Percentiles rank a stretch among this genome's conserved stretches.
These are phyloP conservation scores for Solanum medicagineum DNA, from an alignment of 257 asterid species.

Conservation along the genomic window DNA sequence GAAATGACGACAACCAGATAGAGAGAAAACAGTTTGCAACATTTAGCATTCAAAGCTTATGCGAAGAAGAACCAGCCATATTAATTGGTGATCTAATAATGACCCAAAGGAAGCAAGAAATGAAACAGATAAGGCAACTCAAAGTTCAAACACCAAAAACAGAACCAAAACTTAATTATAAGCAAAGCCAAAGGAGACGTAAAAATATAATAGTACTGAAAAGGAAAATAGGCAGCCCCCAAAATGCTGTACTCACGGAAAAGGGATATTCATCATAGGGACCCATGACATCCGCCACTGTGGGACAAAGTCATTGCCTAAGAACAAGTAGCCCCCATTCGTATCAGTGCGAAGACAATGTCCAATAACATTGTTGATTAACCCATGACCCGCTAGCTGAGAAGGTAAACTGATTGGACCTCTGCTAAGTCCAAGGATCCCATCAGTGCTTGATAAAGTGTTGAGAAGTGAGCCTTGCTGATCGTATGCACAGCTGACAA, in stretches of 20 bases:
- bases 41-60: neutral
- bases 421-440: constrained; percentile 66
- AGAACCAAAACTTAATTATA: neutral
- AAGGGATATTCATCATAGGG: constrained; percentile 44
- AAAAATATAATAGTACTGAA: neutral
- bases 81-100: neutral
- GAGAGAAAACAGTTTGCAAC: neutral
- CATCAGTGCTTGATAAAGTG: constrained; percentile 57
- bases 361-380: constrained; percentile 48
- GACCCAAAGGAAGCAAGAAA: neutral
- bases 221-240: neutral
- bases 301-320: constrained; percentile 67
- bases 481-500: constrained; percentile 63
- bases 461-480: constrained; percentile 66
- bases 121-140: neutral
- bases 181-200: neutral
- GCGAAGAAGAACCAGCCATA: neutral
- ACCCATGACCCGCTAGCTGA: constrained; percentile 49
- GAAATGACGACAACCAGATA: neutral
- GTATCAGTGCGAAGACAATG: constrained; percentile 53
- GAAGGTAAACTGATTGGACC: constrained; percentile 63
- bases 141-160: neutral
- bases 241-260: constrained; percentile 26
- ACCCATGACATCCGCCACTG: constrained; percentile 55
- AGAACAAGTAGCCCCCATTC: constrained; percentile 57